Conservation (phyloP, 2,329 filamentous ascomycete genomes). For the Zymoseptoria ardabiliae region DNA sequence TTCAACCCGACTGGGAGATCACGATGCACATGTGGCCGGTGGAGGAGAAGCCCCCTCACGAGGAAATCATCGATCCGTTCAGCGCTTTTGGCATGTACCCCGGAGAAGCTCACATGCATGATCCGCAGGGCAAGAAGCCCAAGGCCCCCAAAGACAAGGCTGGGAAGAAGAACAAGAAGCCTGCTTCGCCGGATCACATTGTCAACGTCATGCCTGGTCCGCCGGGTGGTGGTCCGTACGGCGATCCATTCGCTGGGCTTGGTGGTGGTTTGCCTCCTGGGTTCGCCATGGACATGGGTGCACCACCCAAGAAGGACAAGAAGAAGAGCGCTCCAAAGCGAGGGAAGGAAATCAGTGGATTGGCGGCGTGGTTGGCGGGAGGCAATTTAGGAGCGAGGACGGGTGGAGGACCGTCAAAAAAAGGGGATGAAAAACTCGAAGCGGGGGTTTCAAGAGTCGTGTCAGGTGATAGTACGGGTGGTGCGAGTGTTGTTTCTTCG, state of each 20-base stretch:
- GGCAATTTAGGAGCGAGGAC: constrained; percentile 13
- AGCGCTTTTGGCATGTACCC: constrained; percentile 11
- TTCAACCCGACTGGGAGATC: constrained; percentile 43
- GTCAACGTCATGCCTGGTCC: constrained; percentile 14
- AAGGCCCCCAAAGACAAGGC: constrained; percentile 11
- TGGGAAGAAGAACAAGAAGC: constrained; percentile 10
- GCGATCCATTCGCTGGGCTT: constrained; percentile 12
- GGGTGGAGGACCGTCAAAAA: neutral
- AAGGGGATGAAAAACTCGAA: neutral
- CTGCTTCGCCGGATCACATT: constrained; percentile 8
- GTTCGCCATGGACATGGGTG: neutral
- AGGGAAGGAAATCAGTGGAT: constrained; percentile 19
- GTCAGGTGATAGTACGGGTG: neutral
- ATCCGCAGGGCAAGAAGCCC: constrained; percentile 7
- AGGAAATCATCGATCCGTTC: constrained; percentile 7
- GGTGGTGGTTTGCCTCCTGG: constrained; percentile 7
- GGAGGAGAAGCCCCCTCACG: constrained; percentile 19
- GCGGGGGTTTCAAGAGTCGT: neutral
- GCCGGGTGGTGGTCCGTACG: constrained; percentile 9
- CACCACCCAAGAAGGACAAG: constrained; percentile 2
- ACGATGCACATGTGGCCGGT: constrained; percentile 46
- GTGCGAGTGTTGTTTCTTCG: neutral
- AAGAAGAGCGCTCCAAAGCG: constrained; percentile 15
- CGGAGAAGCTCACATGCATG: constrained; percentile 1
- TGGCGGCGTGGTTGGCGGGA: constrained; percentile 26